These are phyloP conservation scores for Rhododendron simsii DNA, from an alignment of 148 eudicot species.

Conservation along the genomic window DNA sequence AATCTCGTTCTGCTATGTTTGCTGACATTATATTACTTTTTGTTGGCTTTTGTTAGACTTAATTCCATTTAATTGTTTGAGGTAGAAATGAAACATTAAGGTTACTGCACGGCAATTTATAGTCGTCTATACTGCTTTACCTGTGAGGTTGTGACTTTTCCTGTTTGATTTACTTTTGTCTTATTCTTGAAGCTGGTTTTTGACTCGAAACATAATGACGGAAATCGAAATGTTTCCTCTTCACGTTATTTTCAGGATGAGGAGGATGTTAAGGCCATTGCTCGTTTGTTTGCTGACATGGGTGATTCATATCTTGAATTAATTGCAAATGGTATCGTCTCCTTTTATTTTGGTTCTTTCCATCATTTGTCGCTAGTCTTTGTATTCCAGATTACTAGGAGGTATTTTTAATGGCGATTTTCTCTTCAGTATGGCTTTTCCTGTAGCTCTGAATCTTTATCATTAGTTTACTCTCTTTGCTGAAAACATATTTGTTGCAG, in stretches of 20 bases:
- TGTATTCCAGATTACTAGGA: neutral
- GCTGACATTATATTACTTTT: neutral
- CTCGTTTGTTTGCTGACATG: constrained; percentile 97
- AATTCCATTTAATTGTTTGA: neutral
- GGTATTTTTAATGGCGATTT: neutral
- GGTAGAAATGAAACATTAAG: neutral
- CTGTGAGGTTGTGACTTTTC: neutral
- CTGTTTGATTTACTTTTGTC: neutral
- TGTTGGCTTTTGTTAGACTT: neutral
- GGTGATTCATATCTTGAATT: constrained; percentile 95
- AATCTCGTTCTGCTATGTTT: neutral
- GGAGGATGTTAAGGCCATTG: constrained; percentile 96
- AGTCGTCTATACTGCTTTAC: neutral
- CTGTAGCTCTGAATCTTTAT: neutral
- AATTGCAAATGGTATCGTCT: constrained; percentile 78
- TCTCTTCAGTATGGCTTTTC: neutral
- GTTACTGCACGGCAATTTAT: neutral
- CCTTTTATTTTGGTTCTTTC: neutral
- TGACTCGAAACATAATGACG: neutral
- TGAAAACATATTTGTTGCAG: constrained; percentile 37
- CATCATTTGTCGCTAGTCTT: neutral
- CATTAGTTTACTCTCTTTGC: neutral
- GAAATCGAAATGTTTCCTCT: constrained; percentile 3
- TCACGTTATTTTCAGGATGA: constrained; percentile 62
- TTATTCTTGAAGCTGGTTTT: neutral